Base-by-base conservation (phyloP, 2,329 filamentous ascomycete genomes). In the Emmonsiellopsis sp. region DNA sequence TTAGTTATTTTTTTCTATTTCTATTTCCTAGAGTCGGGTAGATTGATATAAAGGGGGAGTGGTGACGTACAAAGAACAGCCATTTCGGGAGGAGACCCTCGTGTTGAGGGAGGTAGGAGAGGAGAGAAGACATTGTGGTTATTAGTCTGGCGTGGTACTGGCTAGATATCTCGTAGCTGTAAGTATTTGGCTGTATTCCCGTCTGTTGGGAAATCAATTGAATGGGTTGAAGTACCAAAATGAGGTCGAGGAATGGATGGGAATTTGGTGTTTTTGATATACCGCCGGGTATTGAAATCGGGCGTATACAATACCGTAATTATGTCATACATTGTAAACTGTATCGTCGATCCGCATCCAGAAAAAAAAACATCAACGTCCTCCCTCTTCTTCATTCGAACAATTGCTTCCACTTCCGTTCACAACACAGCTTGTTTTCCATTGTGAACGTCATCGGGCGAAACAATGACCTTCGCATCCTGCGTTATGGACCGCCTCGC, bases 21-120 rank as follows among this genome's bases (percentile, higher is more conserved):
- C 26, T 10, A 16, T 11, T 11, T 34, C 15, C 20, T 11, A n/a
- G n/a, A n/a, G n/a, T n/a, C n/a, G 42, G 31, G 8, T 41, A 43
- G 8, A 30, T 26, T 35, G 31, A 37, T 26, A 26, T n/a, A 8
- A 44, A 20, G 46, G 44, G 45, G 38, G 49, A 41, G 38, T 37
- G 26, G 43, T 10, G 30, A 67, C 75, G 47, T 73, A 85, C 83
- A 59, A 86, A 74, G 59, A 85, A 73, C 8, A 86, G 79, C 82
- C 82, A 85, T 70, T 82, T 79, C 44, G 83, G 83, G 32, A 85
- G 73, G 7, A 79, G 65, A 38, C 82, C 82, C 52, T 69, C 68
- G 38, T 69, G 66, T 16, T 67, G 65, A 34, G 71, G 69, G 3
- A 73, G 60, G 52, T 67, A 70, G 40, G 52, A 45, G 11, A 37